Conservation (phyloP, 495 filamentous ascomycete species). For the Aspergillus ostianus region DNA sequence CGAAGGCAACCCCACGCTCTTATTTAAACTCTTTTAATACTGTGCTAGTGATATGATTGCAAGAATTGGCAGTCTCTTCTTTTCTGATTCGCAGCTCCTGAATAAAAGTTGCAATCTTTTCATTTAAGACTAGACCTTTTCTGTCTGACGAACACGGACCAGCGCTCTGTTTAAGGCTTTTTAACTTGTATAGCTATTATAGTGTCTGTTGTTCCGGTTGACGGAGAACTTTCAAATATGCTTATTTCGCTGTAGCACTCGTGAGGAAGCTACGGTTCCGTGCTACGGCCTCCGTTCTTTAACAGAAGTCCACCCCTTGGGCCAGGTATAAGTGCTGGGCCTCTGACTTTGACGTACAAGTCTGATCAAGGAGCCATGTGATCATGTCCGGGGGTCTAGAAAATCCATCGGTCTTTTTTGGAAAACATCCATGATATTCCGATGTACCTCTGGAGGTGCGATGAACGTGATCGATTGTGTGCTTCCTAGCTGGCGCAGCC, state of each 20-base stretch:
- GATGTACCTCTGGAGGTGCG: slow-evolving; percentile 59
- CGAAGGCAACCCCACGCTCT: slow-evolving; percentile 39
- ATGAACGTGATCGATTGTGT: slow-evolving; percentile 60
- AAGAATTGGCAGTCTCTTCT: not conserved
- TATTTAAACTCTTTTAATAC: slow-evolving; percentile 54
- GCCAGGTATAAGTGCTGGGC: slow-evolving; percentile 54
- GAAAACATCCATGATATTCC: slow-evolving; percentile 41
- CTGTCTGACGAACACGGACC: not conserved
- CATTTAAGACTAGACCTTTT: not conserved
- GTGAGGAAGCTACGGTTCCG: slow-evolving; percentile 31
- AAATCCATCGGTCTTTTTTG: slow-evolving; percentile 6
- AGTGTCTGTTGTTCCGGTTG: slow-evolving; percentile 45
- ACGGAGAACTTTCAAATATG: slow-evolving; percentile 37
- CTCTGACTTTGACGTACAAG: slow-evolving; percentile 54
- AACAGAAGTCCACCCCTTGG: slow-evolving; percentile 57
- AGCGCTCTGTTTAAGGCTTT: slow-evolving; percentile 12
- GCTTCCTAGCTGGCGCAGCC: slow-evolving; percentile 56
- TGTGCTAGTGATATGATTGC: slow-evolving; percentile 17
- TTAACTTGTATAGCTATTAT: slow-evolving; percentile 42
- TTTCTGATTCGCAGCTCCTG: slow-evolving; percentile 23
- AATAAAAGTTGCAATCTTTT: slow-evolving; percentile 21
- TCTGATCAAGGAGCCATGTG: slow-evolving; percentile 60
- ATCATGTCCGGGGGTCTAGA: slow-evolving; percentile 53
- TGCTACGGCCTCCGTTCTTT: slow-evolving; percentile 24
- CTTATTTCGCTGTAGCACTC: slow-evolving; percentile 24